phyloP scores from a whole-genome alignment of 768 basidiomycete genomes.

The Termitomyces bulborhizus region DNA sequence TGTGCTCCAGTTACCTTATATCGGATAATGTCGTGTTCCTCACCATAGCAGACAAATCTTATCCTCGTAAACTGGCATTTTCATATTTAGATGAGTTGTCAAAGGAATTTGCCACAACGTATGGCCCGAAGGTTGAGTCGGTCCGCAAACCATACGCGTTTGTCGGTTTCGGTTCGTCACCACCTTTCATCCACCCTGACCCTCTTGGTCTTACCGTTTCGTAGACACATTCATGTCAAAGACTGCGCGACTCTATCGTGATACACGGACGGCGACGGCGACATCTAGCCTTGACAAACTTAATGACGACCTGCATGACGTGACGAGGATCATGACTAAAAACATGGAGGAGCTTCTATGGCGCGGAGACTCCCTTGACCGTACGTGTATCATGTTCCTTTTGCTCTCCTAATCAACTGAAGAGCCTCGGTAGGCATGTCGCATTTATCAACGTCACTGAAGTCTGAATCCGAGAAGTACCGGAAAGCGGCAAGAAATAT shows the following conservation, averaged over 20 bases:
- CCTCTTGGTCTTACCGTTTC: background rate
- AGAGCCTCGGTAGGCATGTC: constrained; percentile 73
- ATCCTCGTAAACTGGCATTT: constrained; percentile 95
- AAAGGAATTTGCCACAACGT: constrained; percentile 91
- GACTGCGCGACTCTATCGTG: constrained; percentile 90
- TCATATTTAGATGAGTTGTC: constrained; percentile 95
- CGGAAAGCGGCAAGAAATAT: constrained; percentile 93
- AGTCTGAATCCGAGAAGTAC: constrained; percentile 97
- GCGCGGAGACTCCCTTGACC: constrained; percentile 95
- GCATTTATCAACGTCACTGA: constrained; percentile 87
- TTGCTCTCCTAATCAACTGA: background rate
- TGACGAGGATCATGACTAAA: constrained; percentile 99
- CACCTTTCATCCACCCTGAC: background rate
- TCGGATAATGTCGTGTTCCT: constrained; percentile 91
- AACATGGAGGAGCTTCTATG: constrained; percentile 99
- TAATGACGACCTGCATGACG: constrained; percentile 96
- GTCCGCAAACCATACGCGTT: constrained; percentile 98
- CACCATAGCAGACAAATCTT: constrained; percentile 93
- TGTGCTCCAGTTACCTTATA: constrained; percentile 77
- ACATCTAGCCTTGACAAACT: constrained; percentile 75
- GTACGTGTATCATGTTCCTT: constrained; percentile 39
- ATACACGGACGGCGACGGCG: constrained; percentile 81
- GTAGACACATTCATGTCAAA: constrained; percentile 98
- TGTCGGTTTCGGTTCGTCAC: constrained; percentile 85
- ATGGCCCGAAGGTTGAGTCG: constrained; percentile 89